Evolutionary conservation across 176 grass and related monocot genomes (phyloP), one percentile per base, ranked within the genome.

Genomic region (Oryza glaberrima): DNA sequence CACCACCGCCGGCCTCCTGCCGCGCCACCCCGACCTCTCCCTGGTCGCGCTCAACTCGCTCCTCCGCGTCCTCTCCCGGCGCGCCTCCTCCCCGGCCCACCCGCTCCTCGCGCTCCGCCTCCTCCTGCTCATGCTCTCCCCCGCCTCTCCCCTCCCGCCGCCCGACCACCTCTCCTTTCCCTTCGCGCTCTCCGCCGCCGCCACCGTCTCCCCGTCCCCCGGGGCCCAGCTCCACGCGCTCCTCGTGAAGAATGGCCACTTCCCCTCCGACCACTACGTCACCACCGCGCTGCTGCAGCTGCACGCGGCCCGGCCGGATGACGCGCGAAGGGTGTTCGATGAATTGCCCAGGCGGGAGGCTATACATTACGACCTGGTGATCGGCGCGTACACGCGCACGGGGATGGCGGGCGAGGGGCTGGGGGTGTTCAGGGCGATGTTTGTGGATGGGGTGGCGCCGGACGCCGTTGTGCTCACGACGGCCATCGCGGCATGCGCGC

Each of bases 101-200:
- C 88, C 90, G 58, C 84, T 64, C 69, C 77, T 97, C 88, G 84
- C 78, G 23, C 81, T 94, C 75, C 43, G 81, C 64, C 81, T 92
- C 71, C 72, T 93, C 81, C 54, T 78, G 20, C 82, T 81, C 69
- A 94, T 94, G 92, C 90, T 92, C 88, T 86, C 85, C 4, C 67
- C 84, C 54, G 17, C 70, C 67, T 77, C 81, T 2, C 51, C 87
- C 1, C 79, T 94, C 84, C 90, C 95, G 11, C 30, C 84, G 2
- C 88, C 95, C 2, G 90, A 97, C 82, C 92, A 97, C 89, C 86
- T 83, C 73, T 92, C 95, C 64, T 97, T 94, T 76, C 92, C 92
- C 1, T 97, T 94, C 88, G 90, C 83, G 23, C 90, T 97, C 88
- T 90, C 95, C 58, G 88, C 90, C 54, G 91, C 83, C 14, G 45